Evolutionary conservation across 2,329 filamentous ascomycete species (phyloP).

Genomic region (Cercospora zeae-maydis): DNA sequence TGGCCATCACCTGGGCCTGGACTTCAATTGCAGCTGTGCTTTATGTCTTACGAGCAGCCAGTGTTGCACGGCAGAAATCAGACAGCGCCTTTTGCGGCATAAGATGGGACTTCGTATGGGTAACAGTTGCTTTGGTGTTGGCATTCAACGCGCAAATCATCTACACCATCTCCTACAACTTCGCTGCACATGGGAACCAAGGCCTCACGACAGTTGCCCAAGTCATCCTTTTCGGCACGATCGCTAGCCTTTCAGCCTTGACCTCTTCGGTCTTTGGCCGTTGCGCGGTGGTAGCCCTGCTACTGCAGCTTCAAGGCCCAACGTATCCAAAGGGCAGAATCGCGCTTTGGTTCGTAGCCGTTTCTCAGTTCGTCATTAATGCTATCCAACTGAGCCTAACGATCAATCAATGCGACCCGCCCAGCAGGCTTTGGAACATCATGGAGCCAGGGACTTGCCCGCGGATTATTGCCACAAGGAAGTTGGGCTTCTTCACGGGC

Average conservation of each 20-base stretch:
- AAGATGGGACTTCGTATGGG: slow-evolving; percentile 17
- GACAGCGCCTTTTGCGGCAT: slow-evolving; percentile 4
- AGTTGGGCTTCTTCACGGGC: slow-evolving; percentile 14
- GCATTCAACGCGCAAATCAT: neutral
- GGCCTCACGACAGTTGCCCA: neutral
- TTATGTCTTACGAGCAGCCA: slow-evolving; percentile 11
- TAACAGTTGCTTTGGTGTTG: slow-evolving; percentile 10
- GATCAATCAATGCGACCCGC: slow-evolving; percentile 12
- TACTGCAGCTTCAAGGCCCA: slow-evolving; percentile 12
- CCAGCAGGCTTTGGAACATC: slow-evolving; percentile 13
- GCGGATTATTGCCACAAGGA: neutral
- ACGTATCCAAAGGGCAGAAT: slow-evolving; percentile 8
- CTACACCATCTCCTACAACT: slow-evolving; percentile 1
- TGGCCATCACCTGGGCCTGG: slow-evolving; percentile 22
- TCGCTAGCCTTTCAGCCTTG: slow-evolving; percentile 3
- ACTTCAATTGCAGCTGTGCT: slow-evolving; percentile 10
- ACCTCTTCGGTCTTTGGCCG: slow-evolving; percentile 13
- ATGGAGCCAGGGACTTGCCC: slow-evolving; percentile 5
- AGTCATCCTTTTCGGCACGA: slow-evolving; percentile 4
- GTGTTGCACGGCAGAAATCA: slow-evolving; percentile 6
- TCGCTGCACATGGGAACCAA: neutral
- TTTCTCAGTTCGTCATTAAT: slow-evolving; percentile 4
- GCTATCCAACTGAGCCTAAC: slow-evolving; percentile 9
- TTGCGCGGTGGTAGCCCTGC: slow-evolving; percentile 13
- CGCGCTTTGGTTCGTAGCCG: slow-evolving; percentile 10